Evolutionary conservation across 2,329 filamentous ascomycete genomes (phyloP), one percentile per base, ranked within the genome.

Genomic region (Colletotrichum tabaci): DNA sequence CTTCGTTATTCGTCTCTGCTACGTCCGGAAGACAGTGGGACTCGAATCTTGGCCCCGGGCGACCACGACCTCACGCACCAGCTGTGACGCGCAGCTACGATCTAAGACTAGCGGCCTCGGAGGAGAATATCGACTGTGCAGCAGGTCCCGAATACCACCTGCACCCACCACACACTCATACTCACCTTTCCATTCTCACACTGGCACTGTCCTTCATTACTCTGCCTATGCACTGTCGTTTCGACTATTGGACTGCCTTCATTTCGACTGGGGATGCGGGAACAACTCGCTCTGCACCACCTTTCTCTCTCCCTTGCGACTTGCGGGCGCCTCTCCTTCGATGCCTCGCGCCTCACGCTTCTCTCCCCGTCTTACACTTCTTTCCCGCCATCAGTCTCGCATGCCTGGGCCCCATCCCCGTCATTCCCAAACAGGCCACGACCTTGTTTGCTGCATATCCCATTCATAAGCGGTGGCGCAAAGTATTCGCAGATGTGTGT

Each of bases 41-140:
- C 68, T 71, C 52, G 53, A 65, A 44, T 58, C 65, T 60, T 42
- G 68, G 52, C 64, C 63, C 63, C 56, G 40, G 30, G 42, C 30
- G 63, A 66, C 44, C 62, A 63, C 65, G 21, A 67, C 58, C 57
- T 68, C 46, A 67, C 64, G 64, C 68, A 68, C 58, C 58, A 58
- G 65, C 53, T 63, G 65, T 71, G 68, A 71, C 68, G 68, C 68
- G 68, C 68, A 71, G 68, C 58, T 71, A 42, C 65, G 68, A 71
- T 71, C 65, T 68, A 58, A 71, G 65, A 68, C 68, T 68, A 71
- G 68, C 65, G 58, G 26, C 65, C 21, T 18, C 58, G 64, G 52
- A 63, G 67, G 58, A 68, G 58, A 67, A 71, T 61, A 71, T 68
- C 68, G 58, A 68, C 68, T 68, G 68, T 71, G 68, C 68, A 71